A percentile compares a stretch with the other conserved stretches of the same genome.
phyloP scores from a whole-genome alignment of 768 basidiomycete species.

The Auricularia auricula-judae region DNA sequence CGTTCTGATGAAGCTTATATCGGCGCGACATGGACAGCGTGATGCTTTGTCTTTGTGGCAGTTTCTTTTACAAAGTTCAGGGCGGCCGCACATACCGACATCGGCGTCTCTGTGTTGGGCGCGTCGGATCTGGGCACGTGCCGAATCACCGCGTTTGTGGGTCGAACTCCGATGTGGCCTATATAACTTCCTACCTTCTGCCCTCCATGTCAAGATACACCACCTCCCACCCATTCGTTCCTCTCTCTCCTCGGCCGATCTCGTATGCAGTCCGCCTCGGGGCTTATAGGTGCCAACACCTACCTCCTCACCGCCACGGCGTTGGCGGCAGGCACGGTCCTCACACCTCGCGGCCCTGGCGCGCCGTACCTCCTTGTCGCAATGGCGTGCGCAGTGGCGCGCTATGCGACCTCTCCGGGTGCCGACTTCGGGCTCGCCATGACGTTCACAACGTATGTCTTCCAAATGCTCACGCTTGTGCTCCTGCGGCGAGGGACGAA shows the following conservation, averaged over 20 bases:
- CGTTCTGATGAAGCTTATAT: too few species aligned
- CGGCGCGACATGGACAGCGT: too few species aligned
- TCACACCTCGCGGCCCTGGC: not conserved
- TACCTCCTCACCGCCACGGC: not conserved
- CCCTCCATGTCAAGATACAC: not conserved
- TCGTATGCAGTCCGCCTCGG: not conserved
- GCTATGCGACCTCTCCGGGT: not conserved
- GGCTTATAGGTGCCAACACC: not conserved
- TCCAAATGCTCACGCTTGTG: not conserved
- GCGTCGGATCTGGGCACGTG: not conserved
- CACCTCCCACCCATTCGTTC: not conserved
- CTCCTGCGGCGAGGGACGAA: not conserved
- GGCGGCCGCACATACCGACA: too few species aligned
- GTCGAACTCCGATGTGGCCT: not conserved
- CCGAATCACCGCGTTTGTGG: not conserved
- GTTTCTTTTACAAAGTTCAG: too few species aligned
- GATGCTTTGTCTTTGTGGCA: too few species aligned
- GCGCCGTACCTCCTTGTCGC: not conserved
- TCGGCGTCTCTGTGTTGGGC: not conserved
- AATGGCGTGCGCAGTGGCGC: not conserved
- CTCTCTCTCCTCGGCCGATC: not conserved
- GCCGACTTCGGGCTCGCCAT: not conserved
- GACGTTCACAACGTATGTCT: not conserved
- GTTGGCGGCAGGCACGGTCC: not conserved
- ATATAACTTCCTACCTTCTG: not conserved